Percentiles rank a stretch among this genome's conserved stretches.
phyloP scores from a whole-genome alignment of 2,329 filamentous ascomycete genomes.

The Allantophomopsis lycopodina region DNA sequence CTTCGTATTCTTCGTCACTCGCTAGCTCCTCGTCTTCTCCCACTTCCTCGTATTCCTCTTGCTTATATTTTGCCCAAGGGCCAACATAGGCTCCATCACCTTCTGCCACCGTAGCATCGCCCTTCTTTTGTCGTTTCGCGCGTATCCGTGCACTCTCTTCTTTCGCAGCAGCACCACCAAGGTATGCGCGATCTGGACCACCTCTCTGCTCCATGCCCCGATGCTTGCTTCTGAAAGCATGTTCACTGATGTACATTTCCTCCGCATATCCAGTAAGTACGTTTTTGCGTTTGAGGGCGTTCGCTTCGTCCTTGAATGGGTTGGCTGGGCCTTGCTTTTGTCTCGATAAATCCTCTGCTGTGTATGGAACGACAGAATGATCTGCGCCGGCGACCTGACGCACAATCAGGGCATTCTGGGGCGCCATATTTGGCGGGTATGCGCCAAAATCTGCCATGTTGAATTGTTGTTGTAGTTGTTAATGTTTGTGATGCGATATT shows the following conservation, averaged over 20 bases:
- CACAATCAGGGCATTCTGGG: slow-evolving; percentile 47
- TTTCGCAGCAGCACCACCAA: slow-evolving; percentile 45
- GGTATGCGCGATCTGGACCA: slow-evolving; percentile 40
- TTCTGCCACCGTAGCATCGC: slow-evolving; percentile 70
- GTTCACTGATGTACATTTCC: slow-evolving; percentile 80
- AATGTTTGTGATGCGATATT: neutral
- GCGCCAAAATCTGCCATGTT: slow-evolving; percentile 47
- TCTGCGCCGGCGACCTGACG: slow-evolving; percentile 39
- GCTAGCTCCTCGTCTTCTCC: slow-evolving; percentile 63
- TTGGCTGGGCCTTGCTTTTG: slow-evolving; percentile 57
- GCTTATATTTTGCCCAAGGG: slow-evolving; percentile 79
- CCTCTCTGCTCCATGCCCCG: slow-evolving; percentile 63
- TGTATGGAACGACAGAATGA: slow-evolving; percentile 49
- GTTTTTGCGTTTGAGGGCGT: slow-evolving; percentile 60
- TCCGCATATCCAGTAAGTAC: slow-evolving; percentile 75
- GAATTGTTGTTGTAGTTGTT: neutral
- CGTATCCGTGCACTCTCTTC: slow-evolving; percentile 55
- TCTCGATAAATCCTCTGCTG: slow-evolving; percentile 58
- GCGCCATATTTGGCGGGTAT: slow-evolving; percentile 53
- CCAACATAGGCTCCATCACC: slow-evolving; percentile 83
- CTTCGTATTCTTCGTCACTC: slow-evolving; percentile 67
- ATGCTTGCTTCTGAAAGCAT: slow-evolving; percentile 79
- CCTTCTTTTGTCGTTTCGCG: slow-evolving; percentile 72
- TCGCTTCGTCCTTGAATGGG: slow-evolving; percentile 55
- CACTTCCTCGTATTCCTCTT: slow-evolving; percentile 60